Conservation (phyloP, 192 early-diverging fungal genomes). For the Diversispora eburnea region DNA sequence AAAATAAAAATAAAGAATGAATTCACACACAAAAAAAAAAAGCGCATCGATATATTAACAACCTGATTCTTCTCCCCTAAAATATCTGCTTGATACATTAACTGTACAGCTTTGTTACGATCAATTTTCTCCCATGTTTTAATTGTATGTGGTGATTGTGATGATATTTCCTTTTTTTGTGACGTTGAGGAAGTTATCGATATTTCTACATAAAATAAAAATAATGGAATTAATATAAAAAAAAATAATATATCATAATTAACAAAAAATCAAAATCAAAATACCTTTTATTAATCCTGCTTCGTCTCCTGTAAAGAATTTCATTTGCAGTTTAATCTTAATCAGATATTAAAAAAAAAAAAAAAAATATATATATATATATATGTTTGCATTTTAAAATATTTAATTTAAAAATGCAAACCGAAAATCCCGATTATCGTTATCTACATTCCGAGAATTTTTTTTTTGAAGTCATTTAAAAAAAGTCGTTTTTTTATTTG, state of each 20-base stretch:
- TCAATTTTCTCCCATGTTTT: constrained; percentile 40
- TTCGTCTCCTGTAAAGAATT: constrained; percentile 44
- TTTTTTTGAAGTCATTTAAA: no score
- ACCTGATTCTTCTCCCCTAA: constrained; percentile 31
- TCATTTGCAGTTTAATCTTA: neutral
- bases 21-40: neutral
- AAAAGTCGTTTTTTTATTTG: no score
- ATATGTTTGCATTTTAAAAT: no score
- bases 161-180: neutral
- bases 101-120: constrained; percentile 32
- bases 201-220: constrained; percentile 30
- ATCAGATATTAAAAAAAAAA: no score
- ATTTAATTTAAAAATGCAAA: no score
- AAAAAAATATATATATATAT: no score
- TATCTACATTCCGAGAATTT: no score
- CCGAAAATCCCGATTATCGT: no score
- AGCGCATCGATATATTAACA: neutral
- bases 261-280: neutral
- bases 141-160: constrained; percentile 22
- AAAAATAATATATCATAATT: neutral
- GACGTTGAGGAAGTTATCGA: constrained; percentile 31
- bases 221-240: constrained; percentile 11
- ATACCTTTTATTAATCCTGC: constrained; percentile 42
- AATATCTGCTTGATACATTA: constrained; percentile 33
- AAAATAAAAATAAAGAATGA: no score